A percentile compares a stretch with the other conserved stretches of the same genome.
Evolutionary conservation across 495 filamentous ascomycete species (phyloP).

Genomic region (Annulohypoxylon nitens): DNA sequence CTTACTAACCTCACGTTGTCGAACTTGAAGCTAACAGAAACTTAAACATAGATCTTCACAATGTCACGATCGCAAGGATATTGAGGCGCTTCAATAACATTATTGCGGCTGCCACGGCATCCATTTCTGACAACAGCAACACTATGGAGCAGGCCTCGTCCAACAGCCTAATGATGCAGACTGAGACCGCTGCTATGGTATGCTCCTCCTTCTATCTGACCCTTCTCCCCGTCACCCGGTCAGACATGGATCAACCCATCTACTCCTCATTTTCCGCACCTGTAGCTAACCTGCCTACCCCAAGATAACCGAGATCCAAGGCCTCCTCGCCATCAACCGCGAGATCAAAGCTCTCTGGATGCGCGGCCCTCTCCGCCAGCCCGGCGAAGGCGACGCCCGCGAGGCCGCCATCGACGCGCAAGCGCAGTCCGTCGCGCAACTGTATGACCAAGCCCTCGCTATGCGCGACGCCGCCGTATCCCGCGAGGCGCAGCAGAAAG

Average conservation of each 20-base stretch:
- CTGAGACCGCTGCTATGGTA: slow-evolving; percentile 51
- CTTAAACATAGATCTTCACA: slow-evolving; percentile 53
- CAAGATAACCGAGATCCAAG: slow-evolving; percentile 52
- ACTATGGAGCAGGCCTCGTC: slow-evolving; percentile 53
- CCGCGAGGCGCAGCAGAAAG: not conserved
- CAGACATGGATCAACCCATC: not conserved
- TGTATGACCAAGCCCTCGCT: slow-evolving; percentile 22
- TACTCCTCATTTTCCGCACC: not conserved
- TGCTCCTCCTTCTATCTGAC: not conserved
- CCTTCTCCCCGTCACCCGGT: not conserved
- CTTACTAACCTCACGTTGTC: not conserved
- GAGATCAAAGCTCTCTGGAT: slow-evolving; percentile 61
- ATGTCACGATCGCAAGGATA: slow-evolving; percentile 57
- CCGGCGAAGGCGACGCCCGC: slow-evolving; percentile 51
- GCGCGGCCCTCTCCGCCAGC: slow-evolving; percentile 54
- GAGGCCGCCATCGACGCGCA: slow-evolving; percentile 46
- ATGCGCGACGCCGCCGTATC: slow-evolving; percentile 25
- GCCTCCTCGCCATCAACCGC: slow-evolving; percentile 56
- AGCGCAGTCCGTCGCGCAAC: slow-evolving; percentile 21
- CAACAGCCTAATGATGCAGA: slow-evolving; percentile 56
- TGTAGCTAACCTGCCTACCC: not conserved
- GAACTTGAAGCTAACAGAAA: slow-evolving; percentile 20
- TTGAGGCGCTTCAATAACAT: slow-evolving; percentile 54
- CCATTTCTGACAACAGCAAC: slow-evolving; percentile 43
- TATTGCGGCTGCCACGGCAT: slow-evolving; percentile 49